phyloP scores from a whole-genome alignment of 768 basidiomycete species.

The Lactifluus volemus region DNA sequence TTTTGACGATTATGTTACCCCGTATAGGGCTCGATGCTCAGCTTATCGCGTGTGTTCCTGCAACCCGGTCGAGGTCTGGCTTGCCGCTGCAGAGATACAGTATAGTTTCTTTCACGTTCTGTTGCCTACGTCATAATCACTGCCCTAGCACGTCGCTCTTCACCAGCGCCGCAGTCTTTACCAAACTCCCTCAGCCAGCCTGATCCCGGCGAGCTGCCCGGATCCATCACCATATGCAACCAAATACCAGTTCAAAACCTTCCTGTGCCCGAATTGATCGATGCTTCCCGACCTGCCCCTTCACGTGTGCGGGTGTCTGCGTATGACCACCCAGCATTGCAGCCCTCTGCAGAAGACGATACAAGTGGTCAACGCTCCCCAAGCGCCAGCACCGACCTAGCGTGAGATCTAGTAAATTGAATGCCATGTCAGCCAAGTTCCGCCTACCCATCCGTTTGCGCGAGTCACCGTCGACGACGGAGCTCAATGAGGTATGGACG shows the following conservation, averaged over 20 bases:
- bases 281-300: not conserved
- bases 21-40: not conserved
- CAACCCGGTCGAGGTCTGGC: not conserved
- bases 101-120: not conserved
- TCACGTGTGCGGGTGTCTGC: not conserved
- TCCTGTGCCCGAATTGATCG: not conserved
- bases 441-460: not conserved
- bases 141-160: not conserved
- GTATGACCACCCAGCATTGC: slow-evolving; percentile 7
- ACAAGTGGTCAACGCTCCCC: slow-evolving; percentile 12
- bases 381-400: not conserved
- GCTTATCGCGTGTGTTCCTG: not conserved
- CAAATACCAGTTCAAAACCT: not conserved
- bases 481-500: not conserved
- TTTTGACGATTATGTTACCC: not conserved
- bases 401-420: not conserved
- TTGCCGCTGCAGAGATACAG: not conserved
- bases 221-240: not conserved
- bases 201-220: not conserved
- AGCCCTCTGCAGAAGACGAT: not conserved
- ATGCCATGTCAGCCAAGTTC: slow-evolving; percentile 7
- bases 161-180: not conserved
- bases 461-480: not conserved
- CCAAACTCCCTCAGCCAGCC: not conserved
- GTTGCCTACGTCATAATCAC: not conserved